phyloP scores from a whole-genome alignment of 139 green algal species.

The Micractinium sp. region DNA sequence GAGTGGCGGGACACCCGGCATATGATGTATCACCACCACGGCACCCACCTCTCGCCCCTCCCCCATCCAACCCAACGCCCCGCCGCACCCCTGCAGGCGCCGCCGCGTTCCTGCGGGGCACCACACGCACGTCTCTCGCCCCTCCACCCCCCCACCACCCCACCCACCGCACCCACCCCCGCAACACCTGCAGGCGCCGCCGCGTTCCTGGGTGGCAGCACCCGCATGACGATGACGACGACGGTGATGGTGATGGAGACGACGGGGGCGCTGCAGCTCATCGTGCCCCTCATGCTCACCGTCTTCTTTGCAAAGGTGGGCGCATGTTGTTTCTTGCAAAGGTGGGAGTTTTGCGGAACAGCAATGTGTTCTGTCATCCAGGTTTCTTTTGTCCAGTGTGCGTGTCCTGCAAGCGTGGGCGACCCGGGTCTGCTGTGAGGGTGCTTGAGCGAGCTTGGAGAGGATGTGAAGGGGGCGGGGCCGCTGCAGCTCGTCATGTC shows the following conservation, averaged over 20 bases:
- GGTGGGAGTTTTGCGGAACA: not conserved
- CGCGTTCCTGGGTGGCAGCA: constrained; percentile 69
- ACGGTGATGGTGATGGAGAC: constrained; percentile 79
- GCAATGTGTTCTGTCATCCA: too few relatives aligned
- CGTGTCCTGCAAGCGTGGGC: too few relatives aligned
- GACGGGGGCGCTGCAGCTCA: constrained; percentile 69
- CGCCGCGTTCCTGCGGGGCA: constrained; percentile 63
- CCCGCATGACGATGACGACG: constrained; percentile 81
- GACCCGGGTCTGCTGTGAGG: too few relatives aligned
- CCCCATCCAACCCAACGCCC: too few relatives aligned
- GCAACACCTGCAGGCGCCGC: not conserved
- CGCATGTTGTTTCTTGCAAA: not conserved
- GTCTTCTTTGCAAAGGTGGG: constrained; percentile 72
- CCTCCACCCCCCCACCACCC: too few relatives aligned
- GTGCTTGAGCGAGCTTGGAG: too few relatives aligned
- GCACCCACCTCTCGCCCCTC: too few relatives aligned
- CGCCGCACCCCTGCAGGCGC: too few relatives aligned
- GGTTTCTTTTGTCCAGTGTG: too few relatives aligned
- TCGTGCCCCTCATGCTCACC: constrained; percentile 74
- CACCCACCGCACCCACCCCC: not conserved
- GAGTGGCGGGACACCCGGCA: too few relatives aligned
- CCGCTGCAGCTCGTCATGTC: constrained; percentile 66
- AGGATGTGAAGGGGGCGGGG: constrained; percentile 78
- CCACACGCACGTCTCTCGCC: too few relatives aligned
- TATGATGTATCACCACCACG: too few relatives aligned